phyloP scores from a whole-genome alignment of 2,329 filamentous ascomycete genomes.

The Hymenoscyphus albidus region DNA sequence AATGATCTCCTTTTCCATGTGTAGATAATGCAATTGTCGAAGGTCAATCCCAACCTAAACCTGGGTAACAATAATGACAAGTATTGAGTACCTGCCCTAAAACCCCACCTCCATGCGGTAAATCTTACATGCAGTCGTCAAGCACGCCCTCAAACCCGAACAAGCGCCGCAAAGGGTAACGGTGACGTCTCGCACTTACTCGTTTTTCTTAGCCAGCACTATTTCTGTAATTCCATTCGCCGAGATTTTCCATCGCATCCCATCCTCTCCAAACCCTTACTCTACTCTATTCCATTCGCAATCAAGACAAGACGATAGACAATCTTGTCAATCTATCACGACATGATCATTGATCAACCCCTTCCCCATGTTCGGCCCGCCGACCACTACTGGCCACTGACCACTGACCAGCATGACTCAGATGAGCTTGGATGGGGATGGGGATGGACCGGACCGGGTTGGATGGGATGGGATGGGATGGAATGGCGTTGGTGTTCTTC shows the following conservation, averaged over 20 bases:
- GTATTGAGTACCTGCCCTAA: not conserved
- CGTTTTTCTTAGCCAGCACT: too few relatives aligned
- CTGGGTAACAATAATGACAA: not conserved
- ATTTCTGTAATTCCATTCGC: not conserved
- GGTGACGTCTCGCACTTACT: not conserved
- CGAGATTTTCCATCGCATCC: not conserved
- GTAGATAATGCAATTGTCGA: not conserved
- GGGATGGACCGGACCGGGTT: not conserved
- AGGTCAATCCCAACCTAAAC: not conserved
- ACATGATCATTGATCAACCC: not conserved
- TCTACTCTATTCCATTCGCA: too few relatives aligned
- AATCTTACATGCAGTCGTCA: not conserved
- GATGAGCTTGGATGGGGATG: not conserved
- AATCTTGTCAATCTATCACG: not conserved
- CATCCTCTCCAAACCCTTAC: not conserved
- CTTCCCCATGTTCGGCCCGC: constrained; percentile 1
- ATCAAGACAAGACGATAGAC: too few relatives aligned
- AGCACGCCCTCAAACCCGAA: not conserved
- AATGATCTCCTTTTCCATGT: not conserved
- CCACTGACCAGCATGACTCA: not conserved
- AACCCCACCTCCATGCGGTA: not conserved
- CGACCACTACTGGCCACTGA: not conserved
- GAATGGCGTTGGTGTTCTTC: not conserved
- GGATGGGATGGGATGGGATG: not conserved
- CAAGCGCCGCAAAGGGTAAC: not conserved